phyloP scores from a whole-genome alignment of 2,329 filamentous ascomycete genomes.

The Gremmenia infestans region DNA sequence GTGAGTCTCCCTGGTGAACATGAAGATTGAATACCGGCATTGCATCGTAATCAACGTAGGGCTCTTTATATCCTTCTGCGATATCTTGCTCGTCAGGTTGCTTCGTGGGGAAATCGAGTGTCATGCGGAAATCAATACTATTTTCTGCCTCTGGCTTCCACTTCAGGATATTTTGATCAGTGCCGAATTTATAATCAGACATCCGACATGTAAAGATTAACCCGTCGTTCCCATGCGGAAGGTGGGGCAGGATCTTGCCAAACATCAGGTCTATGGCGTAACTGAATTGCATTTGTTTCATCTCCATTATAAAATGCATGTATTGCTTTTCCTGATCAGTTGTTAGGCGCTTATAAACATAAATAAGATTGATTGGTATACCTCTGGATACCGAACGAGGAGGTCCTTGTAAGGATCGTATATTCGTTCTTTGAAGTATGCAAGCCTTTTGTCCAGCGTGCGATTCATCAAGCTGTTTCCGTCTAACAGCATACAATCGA shows the following conservation, averaged over 20 bases:
- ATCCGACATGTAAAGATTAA: slow-evolving; percentile 95
- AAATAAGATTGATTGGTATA: not conserved
- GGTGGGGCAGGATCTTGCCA: slow-evolving; percentile 71
- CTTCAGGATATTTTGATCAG: slow-evolving; percentile 89
- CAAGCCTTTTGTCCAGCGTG: slow-evolving; percentile 82
- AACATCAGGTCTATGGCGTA: slow-evolving; percentile 95
- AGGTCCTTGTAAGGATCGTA: slow-evolving; percentile 65
- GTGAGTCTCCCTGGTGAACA: slow-evolving; percentile 59
- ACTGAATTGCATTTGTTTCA: slow-evolving; percentile 84
- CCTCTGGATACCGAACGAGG: slow-evolving; percentile 58
- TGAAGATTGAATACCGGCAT: slow-evolving; percentile 70
- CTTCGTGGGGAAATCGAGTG: slow-evolving; percentile 68
- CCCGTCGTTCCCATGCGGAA: slow-evolving; percentile 92
- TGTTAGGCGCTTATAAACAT: not conserved
- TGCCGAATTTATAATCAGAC: slow-evolving; percentile 82
- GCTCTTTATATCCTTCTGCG: slow-evolving; percentile 57
- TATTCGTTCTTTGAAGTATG: slow-evolving; percentile 75
- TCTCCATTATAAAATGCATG: slow-evolving; percentile 75
- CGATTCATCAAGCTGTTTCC: slow-evolving; percentile 69
- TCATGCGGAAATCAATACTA: slow-evolving; percentile 85
- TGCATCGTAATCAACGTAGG: slow-evolving; percentile 73
- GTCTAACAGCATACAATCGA: slow-evolving; percentile 85
- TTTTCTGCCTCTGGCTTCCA: slow-evolving; percentile 98
- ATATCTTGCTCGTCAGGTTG: slow-evolving; percentile 64
- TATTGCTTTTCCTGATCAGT: slow-evolving; percentile 49